These are phyloP conservation scores for Celoporthe dispersa DNA, from an alignment of 2,329 filamentous ascomycete genomes.

Conservation along the genomic window DNA sequence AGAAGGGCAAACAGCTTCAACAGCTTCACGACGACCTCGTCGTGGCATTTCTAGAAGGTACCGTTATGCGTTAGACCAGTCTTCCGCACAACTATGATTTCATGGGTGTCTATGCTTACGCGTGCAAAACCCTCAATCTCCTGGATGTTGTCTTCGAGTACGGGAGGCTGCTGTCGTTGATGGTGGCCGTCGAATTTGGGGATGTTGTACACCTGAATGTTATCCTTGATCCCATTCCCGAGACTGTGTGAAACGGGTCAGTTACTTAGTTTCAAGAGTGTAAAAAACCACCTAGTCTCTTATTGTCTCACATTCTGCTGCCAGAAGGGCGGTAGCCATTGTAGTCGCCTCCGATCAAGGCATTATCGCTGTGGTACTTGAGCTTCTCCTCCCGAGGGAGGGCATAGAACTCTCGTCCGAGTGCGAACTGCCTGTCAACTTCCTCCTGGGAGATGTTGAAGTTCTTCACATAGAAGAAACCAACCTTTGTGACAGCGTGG, in stretches of 20 bases:
- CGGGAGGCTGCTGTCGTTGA: slow-evolving; percentile 42
- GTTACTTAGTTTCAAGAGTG: neutral
- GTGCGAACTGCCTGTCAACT: slow-evolving; percentile 62
- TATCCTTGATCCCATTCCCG: slow-evolving; percentile 43
- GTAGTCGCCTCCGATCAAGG: slow-evolving; percentile 57
- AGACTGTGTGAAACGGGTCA: slow-evolving; percentile 12
- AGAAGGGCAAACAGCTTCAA: slow-evolving; percentile 65
- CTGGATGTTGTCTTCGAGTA: slow-evolving; percentile 52
- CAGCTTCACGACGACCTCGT: slow-evolving; percentile 60
- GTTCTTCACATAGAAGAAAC: slow-evolving; percentile 67
- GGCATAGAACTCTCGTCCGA: slow-evolving; percentile 57
- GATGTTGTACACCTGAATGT: slow-evolving; percentile 46
- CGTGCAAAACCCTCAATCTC: slow-evolving; percentile 59
- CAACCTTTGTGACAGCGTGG: slow-evolving; percentile 37
- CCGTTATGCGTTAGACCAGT: slow-evolving; percentile 34
- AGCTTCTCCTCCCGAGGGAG: slow-evolving; percentile 64
- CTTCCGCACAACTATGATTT: slow-evolving; percentile 6
- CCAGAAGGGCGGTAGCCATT: slow-evolving; percentile 60
- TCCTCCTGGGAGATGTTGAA: slow-evolving; percentile 62
- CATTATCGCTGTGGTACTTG: slow-evolving; percentile 50
- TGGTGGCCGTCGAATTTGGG: slow-evolving; percentile 40
- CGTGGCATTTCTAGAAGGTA: slow-evolving; percentile 46
- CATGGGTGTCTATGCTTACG: slow-evolving; percentile 32
- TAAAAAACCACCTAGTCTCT: neutral
- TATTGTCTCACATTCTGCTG: slow-evolving; percentile 33